Base-by-base conservation (phyloP, 2,329 filamentous ascomycete genomes). In the Exophiala mesophila region DNA sequence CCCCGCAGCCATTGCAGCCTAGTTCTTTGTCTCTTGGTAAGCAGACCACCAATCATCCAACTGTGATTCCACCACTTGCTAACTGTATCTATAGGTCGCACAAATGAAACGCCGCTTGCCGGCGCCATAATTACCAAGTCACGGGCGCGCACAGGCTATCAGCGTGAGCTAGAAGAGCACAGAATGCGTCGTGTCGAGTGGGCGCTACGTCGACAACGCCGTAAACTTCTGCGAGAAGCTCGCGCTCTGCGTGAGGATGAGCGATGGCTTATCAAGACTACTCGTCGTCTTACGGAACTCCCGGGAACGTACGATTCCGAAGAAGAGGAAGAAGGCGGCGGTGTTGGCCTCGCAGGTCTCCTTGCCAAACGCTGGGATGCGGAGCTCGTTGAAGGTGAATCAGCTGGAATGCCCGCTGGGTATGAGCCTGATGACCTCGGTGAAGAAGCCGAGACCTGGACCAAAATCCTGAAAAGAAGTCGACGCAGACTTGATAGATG, bases 161-260 rank as follows among this genome's bases (percentile, higher is more conserved):
- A 73, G 42, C 59, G 71, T 38, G 70, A 70, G 16, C 64, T 73
- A 4, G 69, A 72, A 46, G 65, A 70, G 39, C 70, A 72, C 43
- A 63, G 68, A 21, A 66, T 66, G 39, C 65, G 70, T 46, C 66
- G 69, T 5, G 66, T 72, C 42, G 67, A 71, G 17, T 70, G 71
- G 52, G 57, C 70, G 6, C 57, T 73, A 9, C 62, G 64, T 17
- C 65, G 68, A 46, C 65, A 68, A 26, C 65, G 63, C 44, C 55
- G 50, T 26, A 62, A 65, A 13, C 60, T 61, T 10, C 64, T 66
- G 32, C 60, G 62, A 19, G 47, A 60, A 36, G 53, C 69, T 6
- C 63, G 63, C 23, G 47, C 55, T 12, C 58, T 63, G 45, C 62
- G 69, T 9, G 60, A 66, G 48, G 59, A 54, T 23, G 63, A 65